Base-by-base conservation (phyloP, 2,329 filamentous ascomycete species). In the Arthrobotrys sphaeroides region DNA sequence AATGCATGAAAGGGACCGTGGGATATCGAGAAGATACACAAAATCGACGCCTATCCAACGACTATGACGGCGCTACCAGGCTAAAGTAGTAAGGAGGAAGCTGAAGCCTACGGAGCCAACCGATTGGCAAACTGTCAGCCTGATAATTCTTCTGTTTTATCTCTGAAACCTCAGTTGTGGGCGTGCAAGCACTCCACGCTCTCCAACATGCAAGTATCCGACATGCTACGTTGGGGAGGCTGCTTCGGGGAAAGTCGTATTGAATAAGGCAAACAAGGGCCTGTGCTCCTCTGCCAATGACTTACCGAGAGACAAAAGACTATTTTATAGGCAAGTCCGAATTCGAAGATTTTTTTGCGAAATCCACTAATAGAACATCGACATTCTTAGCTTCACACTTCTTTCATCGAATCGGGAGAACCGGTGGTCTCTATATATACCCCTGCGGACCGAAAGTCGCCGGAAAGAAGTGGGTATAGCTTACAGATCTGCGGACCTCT, bases 1-100 rank as follows among this genome's bases (percentile, higher is more conserved):
- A 74, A 74, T 74, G 70, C 70, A 74, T 74, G 70, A 74, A 74
- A 74, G 62, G 70, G 62, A 74, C 55, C 45, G 62, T 42, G 51
- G 28, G 62, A 57, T 45, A 24, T 64, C 28, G 55, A 74, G 42
- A 40, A 57, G 42, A 51, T 38, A 66, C 10, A 55, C 40, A 36
- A 55, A 45, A 66, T 45, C 31, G 26, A 53, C 36, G 49, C 9
- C 55, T 47, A 38, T 18, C 36, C 51, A 6, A 68, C 28, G 51
- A 60, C 64, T 36, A 68, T 51, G 51, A 51, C 64, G 18, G 28
- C 40, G n/a, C 24, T 40, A 60, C 22, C 47, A 38, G 26, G 49
- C 49, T 60, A n/a, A 24, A 49, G 43, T 38, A 38, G 38, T 49
- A 40, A 67, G 47, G 40, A 45, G 53, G 31, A 45, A 20, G 36